A percentile compares a stretch with the other conserved stretches of the same genome.
Evolutionary conservation across 176 grass and related monocot species (phyloP).

Genomic region (Themeda triandra): DNA sequence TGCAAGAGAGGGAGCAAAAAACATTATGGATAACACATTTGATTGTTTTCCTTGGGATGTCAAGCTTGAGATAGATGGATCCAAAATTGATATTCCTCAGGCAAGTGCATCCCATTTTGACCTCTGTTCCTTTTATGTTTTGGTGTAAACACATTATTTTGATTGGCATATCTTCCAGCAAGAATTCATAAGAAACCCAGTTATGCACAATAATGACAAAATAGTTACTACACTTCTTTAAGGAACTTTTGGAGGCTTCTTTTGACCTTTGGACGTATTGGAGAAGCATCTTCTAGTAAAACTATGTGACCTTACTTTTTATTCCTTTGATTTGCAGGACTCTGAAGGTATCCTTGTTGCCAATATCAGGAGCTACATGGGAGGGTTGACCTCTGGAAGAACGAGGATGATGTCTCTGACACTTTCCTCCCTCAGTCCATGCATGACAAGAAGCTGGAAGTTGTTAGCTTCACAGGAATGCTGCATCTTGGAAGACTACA

Average conservation of each 20-base stretch:
- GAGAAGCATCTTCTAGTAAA: constrained; percentile 13
- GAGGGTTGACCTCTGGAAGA: constrained; percentile 95
- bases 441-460: constrained; percentile 92
- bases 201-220: not conserved
- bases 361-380: constrained; percentile 94
- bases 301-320: not conserved
- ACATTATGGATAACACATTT: constrained; percentile 92
- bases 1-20: constrained; percentile 97
- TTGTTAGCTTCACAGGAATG: constrained; percentile 88
- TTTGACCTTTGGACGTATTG: not conserved
- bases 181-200: not conserved
- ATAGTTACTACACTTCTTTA: not conserved
- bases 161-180: not conserved
- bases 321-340: constrained; percentile 45
- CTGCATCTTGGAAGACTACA: constrained; percentile 81
- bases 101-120: constrained; percentile 16
- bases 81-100: constrained; percentile 80
- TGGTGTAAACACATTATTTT: not conserved
- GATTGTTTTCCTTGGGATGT: constrained; percentile 80
- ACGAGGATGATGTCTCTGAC: constrained; percentile 65
- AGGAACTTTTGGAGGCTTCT: not conserved
- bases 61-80: constrained; percentile 86
- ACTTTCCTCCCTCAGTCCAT: constrained; percentile 63
- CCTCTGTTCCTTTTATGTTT: not conserved
- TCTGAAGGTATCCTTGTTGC: constrained; percentile 81